Conservation (phyloP, 164 flowering plant species). For the Aristolochia contorta region DNA sequence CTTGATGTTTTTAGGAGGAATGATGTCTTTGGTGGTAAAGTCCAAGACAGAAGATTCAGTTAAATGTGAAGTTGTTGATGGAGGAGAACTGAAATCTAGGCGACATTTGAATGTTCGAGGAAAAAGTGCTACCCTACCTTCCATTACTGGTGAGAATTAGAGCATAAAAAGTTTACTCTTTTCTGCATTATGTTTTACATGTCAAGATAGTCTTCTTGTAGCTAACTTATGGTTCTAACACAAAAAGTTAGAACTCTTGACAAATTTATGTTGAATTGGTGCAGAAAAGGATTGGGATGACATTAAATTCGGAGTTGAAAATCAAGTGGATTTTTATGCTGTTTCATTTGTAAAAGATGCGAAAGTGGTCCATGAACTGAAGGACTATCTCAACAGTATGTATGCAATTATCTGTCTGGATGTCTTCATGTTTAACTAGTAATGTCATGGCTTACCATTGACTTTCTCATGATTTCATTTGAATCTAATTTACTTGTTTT, state of each 20-base stretch:
- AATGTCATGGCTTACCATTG: too few relatives aligned
- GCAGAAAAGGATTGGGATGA: conserved; percentile 49
- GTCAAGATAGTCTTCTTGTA: too few relatives aligned
- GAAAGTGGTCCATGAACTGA: conserved; percentile 78
- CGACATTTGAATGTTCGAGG: conserved; percentile 96
- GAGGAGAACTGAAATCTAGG: conserved; percentile 96
- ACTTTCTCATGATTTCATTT: too few relatives aligned
- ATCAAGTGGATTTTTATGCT: conserved; percentile 88
- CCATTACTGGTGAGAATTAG: conserved; percentile 39
- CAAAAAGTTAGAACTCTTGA: not conserved
- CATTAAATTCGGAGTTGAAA: conserved; percentile 81
- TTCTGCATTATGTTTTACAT: too few relatives aligned
- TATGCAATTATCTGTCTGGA: not conserved
- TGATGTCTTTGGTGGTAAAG: conserved; percentile 92
- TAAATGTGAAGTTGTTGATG: conserved; percentile 93
- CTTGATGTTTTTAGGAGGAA: conserved; percentile 55
- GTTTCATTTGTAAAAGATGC: conserved; percentile 98
- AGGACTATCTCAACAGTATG: conserved; percentile 73
- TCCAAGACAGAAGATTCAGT: conserved; percentile 90
- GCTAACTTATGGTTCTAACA: too few relatives aligned
- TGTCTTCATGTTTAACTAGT: not conserved
- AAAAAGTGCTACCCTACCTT: conserved; percentile 76
- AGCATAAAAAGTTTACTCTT: not conserved
- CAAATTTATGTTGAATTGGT: conserved; percentile 10
- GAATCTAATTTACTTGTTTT: conserved; percentile 1